These are phyloP conservation scores for Phyllosticta citrichinensis DNA, from an alignment of 2,329 filamentous ascomycete species.

Conservation along the genomic window DNA sequence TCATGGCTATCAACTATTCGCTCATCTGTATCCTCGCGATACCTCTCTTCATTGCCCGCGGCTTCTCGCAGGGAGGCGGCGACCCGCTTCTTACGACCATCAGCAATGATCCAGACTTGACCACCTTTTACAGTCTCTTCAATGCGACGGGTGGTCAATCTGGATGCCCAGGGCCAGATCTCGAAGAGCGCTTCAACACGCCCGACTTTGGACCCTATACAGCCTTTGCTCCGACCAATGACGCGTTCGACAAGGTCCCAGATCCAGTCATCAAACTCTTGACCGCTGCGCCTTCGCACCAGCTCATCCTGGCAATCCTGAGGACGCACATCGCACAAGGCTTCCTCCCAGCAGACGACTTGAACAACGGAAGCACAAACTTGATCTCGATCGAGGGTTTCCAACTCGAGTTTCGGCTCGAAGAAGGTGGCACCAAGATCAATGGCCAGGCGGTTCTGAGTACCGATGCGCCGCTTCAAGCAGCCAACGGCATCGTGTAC, in stretches of 20 bases:
- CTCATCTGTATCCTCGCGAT: neutral
- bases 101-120: neutral
- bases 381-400: neutral
- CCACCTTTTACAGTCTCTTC: neutral
- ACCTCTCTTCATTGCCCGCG: neutral
- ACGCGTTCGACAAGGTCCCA: neutral
- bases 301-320: neutral
- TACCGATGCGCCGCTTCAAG: neutral
- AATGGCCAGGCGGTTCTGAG: neutral
- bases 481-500: neutral
- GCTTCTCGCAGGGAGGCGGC: neutral
- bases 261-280: neutral
- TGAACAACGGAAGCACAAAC: neutral
- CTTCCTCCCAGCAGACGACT: neutral
- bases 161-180: neutral
- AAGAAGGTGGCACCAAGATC: neutral
- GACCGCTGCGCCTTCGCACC: neutral
- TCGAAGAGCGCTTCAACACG: conserved; percentile 1
- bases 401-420: neutral
- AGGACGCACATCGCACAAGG: neutral
- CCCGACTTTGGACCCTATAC: neutral
- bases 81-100: neutral
- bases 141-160: neutral
- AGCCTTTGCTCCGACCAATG: conserved; percentile 1
- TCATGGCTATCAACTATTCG: neutral